Base-by-base conservation (phyloP, 805 yeast species). In the Myxozyma mucilagina region DNA sequence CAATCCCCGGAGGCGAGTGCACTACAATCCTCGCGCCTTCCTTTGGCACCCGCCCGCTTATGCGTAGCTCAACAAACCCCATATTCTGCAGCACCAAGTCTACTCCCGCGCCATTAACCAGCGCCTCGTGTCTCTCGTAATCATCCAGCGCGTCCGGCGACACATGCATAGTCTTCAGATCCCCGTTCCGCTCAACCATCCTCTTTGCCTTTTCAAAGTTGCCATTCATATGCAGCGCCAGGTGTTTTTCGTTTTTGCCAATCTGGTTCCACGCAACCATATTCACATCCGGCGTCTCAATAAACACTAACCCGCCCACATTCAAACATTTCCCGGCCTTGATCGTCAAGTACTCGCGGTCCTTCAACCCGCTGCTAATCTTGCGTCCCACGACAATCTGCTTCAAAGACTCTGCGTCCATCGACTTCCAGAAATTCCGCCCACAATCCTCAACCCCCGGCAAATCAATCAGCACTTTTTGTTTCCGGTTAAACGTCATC, bases 271-370 rank as follows among this genome's bases (percentile, higher is more conserved):
- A 75, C 1, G 67, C 70, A 47, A 73, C 70, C 14, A 72, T 53
- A 16, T 66, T 66, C 8, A 52, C 53, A 3, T 63, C 67, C 0
- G 71, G 70, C 7, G 69, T 50, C 54, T 72, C 67, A 1, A 74
- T 56, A 1, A 66, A 71, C 0, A 70, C 65, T n/a, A 75, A 57
- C 0, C 78, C 78, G 2, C 74, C 77, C 8, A 75, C 57, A 34
- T 48, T 60, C 50, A 39, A 60, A 60, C 58, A 63, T 73, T 47
- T 61, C 65, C 68, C 69, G 61, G 57, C 63, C 68, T 53, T 56
- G 50, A 38, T 31, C 62, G 63, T 49, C 57, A 53, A 64, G 69
- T 52, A 45, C 63, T 35, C 72, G 70, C 57, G 60, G 53, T 38
- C 64, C 67, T 44, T 55, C 60, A 24, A 4, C 29, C 29, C 29